Evolutionary conservation across 2,329 filamentous ascomycete species (phyloP).

Genomic region (Macroventuria anomochaeta): DNA sequence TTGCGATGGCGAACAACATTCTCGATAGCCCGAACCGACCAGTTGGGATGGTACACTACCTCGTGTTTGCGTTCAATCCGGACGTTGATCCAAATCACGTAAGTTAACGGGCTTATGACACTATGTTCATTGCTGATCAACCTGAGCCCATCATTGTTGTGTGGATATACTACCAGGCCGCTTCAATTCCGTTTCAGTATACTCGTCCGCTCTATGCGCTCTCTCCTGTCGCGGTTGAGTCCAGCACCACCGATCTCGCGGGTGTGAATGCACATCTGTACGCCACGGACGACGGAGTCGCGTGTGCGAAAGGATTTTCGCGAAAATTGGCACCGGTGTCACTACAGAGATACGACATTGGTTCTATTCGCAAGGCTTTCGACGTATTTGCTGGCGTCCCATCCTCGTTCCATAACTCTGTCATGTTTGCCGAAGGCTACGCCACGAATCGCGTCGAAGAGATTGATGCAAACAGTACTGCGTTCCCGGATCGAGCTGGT

Average conservation of each 20-base stretch:
- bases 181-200: neutral
- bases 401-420: neutral
- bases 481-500: conserved; percentile 26
- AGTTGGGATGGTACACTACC: neutral
- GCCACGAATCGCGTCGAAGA: conserved; percentile 21
- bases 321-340: neutral
- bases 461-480: conserved; percentile 24
- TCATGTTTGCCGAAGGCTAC: conserved; percentile 30
- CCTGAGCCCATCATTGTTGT: neutral
- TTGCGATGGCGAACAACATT: neutral
- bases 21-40: neutral
- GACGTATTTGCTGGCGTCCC: neutral
- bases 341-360: neutral
- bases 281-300: neutral
- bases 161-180: neutral
- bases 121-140: neutral
- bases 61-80: neutral
- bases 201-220: neutral
- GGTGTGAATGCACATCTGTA: neutral
- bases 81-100: neutral
- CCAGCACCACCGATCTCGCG: neutral
- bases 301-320: conserved; percentile 1
- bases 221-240: neutral
- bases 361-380: neutral
- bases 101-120: neutral